Evolutionary conservation across 2,329 filamentous ascomycete genomes (phyloP).

Genomic region (Mollisia scopiformis): DNA sequence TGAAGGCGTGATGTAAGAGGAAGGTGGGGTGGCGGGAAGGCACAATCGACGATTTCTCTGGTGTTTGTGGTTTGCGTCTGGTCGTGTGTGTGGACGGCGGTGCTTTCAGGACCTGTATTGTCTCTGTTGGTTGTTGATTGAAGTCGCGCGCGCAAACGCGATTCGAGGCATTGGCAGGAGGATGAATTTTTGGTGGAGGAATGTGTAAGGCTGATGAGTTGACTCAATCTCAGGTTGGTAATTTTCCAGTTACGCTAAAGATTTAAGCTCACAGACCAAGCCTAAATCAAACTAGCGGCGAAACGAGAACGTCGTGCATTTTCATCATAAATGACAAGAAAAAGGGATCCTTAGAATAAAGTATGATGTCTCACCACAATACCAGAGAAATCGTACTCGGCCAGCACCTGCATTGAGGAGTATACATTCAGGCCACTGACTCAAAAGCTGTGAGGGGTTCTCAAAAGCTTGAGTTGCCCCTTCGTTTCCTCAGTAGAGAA

Average conservation of each 20-base stretch:
- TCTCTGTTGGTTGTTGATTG: not conserved
- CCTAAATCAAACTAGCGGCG: too few species aligned
- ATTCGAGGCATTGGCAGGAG: not conserved
- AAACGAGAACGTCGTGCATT: too few species aligned
- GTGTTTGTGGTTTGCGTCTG: not conserved
- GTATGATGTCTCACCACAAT: too few species aligned
- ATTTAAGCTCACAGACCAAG: too few species aligned
- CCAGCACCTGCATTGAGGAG: not conserved
- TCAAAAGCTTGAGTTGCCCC: constrained; percentile 10
- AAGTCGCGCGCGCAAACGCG: not conserved
- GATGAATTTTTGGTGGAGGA: not conserved
- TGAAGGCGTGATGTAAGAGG: not conserved
- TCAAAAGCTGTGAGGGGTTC: not conserved
- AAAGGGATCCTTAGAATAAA: too few species aligned
- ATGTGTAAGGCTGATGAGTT: not conserved
- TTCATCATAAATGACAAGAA: too few species aligned
- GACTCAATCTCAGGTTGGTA: not conserved
- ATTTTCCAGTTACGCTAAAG: not conserved
- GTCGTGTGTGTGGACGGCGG: not conserved
- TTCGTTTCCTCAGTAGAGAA: not conserved
- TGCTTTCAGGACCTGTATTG: not conserved
- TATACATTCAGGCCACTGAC: not conserved
- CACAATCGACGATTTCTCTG: not conserved
- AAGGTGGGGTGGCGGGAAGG: not conserved
- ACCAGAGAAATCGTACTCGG: too few species aligned